A percentile compares a stretch with the other conserved stretches of the same genome.
Evolutionary conservation across 225 moss, liverwort and hornwort species (phyloP).

Genomic region (Pleurozium schreberi): DNA sequence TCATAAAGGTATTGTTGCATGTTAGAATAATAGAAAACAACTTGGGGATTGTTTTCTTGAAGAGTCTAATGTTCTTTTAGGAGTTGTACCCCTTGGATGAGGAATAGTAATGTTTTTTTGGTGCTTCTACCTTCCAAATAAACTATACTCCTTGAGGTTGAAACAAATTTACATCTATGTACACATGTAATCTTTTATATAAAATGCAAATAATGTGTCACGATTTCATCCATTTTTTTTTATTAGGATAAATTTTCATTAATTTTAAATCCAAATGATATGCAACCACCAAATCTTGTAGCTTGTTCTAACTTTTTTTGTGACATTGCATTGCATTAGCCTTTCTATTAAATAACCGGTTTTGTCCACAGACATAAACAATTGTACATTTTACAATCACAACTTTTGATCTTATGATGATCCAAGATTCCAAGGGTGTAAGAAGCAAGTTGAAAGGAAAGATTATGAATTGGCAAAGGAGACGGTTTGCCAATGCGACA

Average conservation of each 20-base stretch:
- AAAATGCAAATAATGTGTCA: background rate
- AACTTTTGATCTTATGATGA: too few species aligned
- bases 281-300: background rate
- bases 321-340: background rate
- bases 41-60: background rate
- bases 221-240: accelerated
- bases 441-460: too few species aligned
- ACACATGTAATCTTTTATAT: background rate
- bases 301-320: background rate
- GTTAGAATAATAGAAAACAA: background rate
- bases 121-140: accelerated
- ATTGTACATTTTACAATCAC: too few species aligned
- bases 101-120: background rate
- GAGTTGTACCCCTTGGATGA: accelerated
- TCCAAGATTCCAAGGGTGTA: too few species aligned
- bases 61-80: background rate
- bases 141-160: background rate
- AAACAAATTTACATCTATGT: accelerated
- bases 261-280: background rate
- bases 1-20: background rate
- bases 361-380: too few species aligned
- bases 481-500: too few species aligned
- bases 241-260: background rate
- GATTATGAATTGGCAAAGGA: too few species aligned
- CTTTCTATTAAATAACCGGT: too few species aligned